Percentiles rank a stretch among this genome's conserved stretches.
Conservation (phyloP, 768 basidiomycete genomes). For the Piloderma croceum region DNA sequence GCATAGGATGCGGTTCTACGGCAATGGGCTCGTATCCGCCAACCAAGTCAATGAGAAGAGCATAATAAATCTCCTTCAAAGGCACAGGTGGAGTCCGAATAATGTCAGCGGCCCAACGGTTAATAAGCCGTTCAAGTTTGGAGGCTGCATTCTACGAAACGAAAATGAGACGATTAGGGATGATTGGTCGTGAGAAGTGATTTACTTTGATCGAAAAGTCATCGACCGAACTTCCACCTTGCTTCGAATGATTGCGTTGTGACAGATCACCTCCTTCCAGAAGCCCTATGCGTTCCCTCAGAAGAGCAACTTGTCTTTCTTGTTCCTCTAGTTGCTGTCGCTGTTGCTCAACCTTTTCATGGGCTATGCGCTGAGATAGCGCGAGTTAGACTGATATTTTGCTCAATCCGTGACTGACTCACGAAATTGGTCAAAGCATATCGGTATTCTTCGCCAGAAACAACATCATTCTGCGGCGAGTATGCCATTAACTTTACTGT, state of each 20-base stretch:
- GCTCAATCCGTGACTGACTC: slow-evolving; percentile 20
- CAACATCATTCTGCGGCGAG: slow-evolving; percentile 32
- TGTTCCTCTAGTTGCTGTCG: slow-evolving; percentile 75
- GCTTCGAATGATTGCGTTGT: slow-evolving; percentile 22
- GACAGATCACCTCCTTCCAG: slow-evolving; percentile 61
- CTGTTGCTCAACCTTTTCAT: slow-evolving; percentile 85
- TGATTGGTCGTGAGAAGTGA: not conserved
- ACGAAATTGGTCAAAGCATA: slow-evolving; percentile 84
- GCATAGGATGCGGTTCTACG: slow-evolving; percentile 53
- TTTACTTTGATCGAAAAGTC: slow-evolving; percentile 84
- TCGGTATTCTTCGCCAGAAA: slow-evolving; percentile 65
- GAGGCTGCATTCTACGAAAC: slow-evolving; percentile 66
- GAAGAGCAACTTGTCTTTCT: slow-evolving; percentile 71
- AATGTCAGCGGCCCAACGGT: slow-evolving; percentile 82
- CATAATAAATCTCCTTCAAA: slow-evolving; percentile 48
- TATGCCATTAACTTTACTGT: slow-evolving; percentile 27
- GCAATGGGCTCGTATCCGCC: slow-evolving; percentile 41
- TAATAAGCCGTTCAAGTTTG: slow-evolving; percentile 75
- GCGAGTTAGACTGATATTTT: not conserved
- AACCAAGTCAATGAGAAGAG: slow-evolving; percentile 55
- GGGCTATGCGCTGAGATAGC: slow-evolving; percentile 63
- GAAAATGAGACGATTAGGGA: not conserved
- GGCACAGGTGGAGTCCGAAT: slow-evolving; percentile 52
- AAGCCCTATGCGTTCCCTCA: slow-evolving; percentile 63
- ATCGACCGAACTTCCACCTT: slow-evolving; percentile 64